phyloP scores from a whole-genome alignment of 176 grass and related monocot genomes.

The Musa troglodytarum region DNA sequence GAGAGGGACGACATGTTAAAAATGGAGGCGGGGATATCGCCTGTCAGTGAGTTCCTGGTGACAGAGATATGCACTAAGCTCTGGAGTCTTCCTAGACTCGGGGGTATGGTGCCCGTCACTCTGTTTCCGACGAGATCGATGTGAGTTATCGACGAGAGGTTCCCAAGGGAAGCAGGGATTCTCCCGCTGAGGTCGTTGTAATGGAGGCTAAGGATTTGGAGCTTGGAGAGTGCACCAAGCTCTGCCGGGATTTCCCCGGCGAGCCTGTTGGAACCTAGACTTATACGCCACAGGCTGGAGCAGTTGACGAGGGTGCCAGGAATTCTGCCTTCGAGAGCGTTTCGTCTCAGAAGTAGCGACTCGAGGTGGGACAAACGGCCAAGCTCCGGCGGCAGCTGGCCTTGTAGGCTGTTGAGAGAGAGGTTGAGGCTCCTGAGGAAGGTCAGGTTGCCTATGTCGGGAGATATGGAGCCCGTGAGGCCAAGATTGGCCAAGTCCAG shows the following conservation, averaged over 20 bases:
- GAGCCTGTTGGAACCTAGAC: too few species aligned
- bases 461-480: slow-evolving; percentile 3
- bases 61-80: slow-evolving; percentile 26
- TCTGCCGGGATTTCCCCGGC: slow-evolving; percentile 2
- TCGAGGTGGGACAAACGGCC: neutral
- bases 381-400: neutral
- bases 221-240: slow-evolving; percentile 6
- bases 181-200: slow-evolving; percentile 18
- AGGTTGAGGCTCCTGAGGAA: neutral
- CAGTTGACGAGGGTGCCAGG: too few species aligned
- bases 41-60: neutral
- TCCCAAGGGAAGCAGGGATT: slow-evolving; percentile 6
- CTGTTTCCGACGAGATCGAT: too few species aligned
- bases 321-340: neutral
- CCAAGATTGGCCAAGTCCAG: too few species aligned
- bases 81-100: neutral
- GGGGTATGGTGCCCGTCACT: too few species aligned
- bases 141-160: too few species aligned
- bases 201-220: slow-evolving; percentile 10
- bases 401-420: neutral
- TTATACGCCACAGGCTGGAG: too few species aligned
- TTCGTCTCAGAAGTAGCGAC: neutral
- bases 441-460: neutral
- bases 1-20: slow-evolving; percentile 10
- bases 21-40: slow-evolving; percentile 4